Evolutionary conservation across 371 early-diverging fungal genomes (phyloP), one percentile per base, ranked within the genome.

Genomic region (Actinomortierella wolfii): DNA sequence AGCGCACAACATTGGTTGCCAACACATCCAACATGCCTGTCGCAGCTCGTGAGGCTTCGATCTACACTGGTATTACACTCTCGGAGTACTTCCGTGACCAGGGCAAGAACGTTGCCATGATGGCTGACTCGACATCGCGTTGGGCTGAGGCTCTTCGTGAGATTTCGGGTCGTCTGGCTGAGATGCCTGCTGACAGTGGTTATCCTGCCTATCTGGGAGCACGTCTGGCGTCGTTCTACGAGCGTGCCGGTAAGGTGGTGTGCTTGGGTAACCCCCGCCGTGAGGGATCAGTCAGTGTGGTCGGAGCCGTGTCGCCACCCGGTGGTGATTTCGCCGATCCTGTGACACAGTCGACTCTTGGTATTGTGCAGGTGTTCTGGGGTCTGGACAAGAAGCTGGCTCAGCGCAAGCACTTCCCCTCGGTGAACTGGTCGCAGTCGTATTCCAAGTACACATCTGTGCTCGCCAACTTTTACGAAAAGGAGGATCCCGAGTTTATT

Each of bases 11-110:
- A 18, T 86, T 99, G 39, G 98, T 99, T 13, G 99, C 99, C 65
- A 99, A 99, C 85, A 99, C 99, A 15, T 99, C 99, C 77, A 99
- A 99, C 90, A 99, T 99, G 99, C 99, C 99, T 70, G 99, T 99
- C 57, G 99, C 99, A 76, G 99, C 99, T 62, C 95, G 99, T 85
- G 99, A 99, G 86, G 99, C 99, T 23, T 99, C 99, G 51, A 99
- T 99, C 71, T 99, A 99, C 87, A 99, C 99, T 44, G 99, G 99
- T 54, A 99, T 99, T 76, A 99, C 99, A 0, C 86, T 99, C n/a
- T 95, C 99, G 40, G 99, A 99, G 85, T 99, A 99, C 87, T 99
- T 99, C 94, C 94, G 99, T 86, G 99, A 99, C 82, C 98, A 98
- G 82, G 99, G 99, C 74, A 94, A 94, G 88, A 93, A 99, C 79